These are phyloP conservation scores for Phoma sp. DNA, from an alignment of 2,329 filamentous ascomycete species.

Conservation along the genomic window DNA sequence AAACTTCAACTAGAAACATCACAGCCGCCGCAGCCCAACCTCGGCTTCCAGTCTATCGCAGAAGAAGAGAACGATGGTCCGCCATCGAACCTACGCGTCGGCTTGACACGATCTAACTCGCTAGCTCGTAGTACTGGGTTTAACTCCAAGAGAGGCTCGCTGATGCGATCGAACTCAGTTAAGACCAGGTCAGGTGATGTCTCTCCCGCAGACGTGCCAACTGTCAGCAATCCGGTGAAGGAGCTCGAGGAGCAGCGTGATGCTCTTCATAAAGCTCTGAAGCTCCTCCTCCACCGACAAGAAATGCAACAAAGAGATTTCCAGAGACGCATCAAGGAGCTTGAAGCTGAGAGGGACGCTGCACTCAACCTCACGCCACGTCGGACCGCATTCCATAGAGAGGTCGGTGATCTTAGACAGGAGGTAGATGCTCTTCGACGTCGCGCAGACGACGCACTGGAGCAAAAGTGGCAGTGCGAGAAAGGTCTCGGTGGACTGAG, in stretches of 20 bases:
- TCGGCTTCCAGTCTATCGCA: constrained; percentile 66
- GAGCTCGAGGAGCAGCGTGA: constrained; percentile 94
- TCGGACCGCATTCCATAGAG: constrained; percentile 81
- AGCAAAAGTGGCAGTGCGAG: constrained; percentile 96
- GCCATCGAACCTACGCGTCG: constrained; percentile 48
- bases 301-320: constrained; percentile 85
- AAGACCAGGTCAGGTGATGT: constrained; percentile 45
- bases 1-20: constrained; percentile 58
- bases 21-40: constrained; percentile 46
- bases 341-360: constrained; percentile 81
- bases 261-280: constrained; percentile 85
- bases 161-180: constrained; percentile 61
- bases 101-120: constrained; percentile 71
- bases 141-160: constrained; percentile 51
- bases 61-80: constrained; percentile 61
- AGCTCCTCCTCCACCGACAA: constrained; percentile 83
- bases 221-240: constrained; percentile 64
- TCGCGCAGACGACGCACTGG: constrained; percentile 89
- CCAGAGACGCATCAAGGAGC: constrained; percentile 76
- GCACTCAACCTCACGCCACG: constrained; percentile 73
- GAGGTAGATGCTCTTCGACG: constrained; percentile 86
- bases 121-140: constrained; percentile 62
- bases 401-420: constrained; percentile 78
- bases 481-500: constrained; percentile 87
- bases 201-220: constrained; percentile 65